Percentiles rank a stretch among this genome's conserved stretches.
phyloP scores from a whole-genome alignment of 345 rosid species.

The thale cress (Arabidopsis thaliana) region TAIR10.1 NC_003074.8:6690501-6691000 shows the following conservation, averaged over 20 bases:
- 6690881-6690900: slow-evolving; percentile 92
- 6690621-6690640: slow-evolving; percentile 80
- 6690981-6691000: not conserved
- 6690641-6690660: slow-evolving; percentile 76
- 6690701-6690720: slow-evolving; percentile 92
- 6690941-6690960: slow-evolving; percentile 9
- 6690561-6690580: slow-evolving; percentile 69
- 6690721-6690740: slow-evolving; percentile 82
- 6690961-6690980: not conserved
- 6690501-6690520: slow-evolving; percentile 92
- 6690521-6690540: slow-evolving; percentile 66
- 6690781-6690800: slow-evolving; percentile 13
- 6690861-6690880: slow-evolving; percentile 88
- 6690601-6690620: slow-evolving; percentile 58
- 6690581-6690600: slow-evolving; percentile 62
- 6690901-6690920: slow-evolving; percentile 86
- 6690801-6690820: slow-evolving; percentile 15
- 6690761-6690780: slow-evolving; percentile 22
- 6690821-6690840: slow-evolving; percentile 98
- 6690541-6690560: slow-evolving; percentile 71
- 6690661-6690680: slow-evolving; percentile 81
- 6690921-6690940: slow-evolving; percentile 20
- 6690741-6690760: slow-evolving; percentile 95
- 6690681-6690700: slow-evolving; percentile 94
- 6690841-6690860: slow-evolving; percentile 83